A percentile compares a stretch with the other conserved stretches of the same genome.
These are phyloP conservation scores for Coniella lustricola DNA, from an alignment of 2,329 filamentous ascomycete species.

Conservation along the genomic window DNA sequence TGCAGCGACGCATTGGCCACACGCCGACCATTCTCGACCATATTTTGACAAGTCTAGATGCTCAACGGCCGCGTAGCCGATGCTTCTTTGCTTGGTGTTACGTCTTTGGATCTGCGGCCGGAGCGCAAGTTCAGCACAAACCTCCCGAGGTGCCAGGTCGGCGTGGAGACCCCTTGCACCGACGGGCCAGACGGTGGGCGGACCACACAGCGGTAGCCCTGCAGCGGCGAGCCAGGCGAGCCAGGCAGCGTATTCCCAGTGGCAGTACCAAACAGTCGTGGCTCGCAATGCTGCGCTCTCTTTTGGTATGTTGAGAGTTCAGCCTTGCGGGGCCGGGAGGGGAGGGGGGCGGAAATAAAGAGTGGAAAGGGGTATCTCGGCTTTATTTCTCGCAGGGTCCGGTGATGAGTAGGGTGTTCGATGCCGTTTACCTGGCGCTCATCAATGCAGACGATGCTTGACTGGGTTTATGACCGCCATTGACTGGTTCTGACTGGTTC, in stretches of 20 bases:
- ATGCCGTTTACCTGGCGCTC: not conserved
- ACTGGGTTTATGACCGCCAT: no score
- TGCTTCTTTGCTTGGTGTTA: not conserved
- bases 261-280: not conserved
- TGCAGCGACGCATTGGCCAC: no score
- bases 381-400: not conserved
- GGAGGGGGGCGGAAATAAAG: not conserved
- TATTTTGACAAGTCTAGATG: not conserved
- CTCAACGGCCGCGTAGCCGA: no score
- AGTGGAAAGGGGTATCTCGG: not conserved
- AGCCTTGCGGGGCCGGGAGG: not conserved
- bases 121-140: not conserved
- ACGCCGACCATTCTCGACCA: no score
- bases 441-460: not conserved
- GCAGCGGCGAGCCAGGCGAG: not conserved
- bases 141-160: no score
- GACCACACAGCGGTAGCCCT: constrained; percentile 1
- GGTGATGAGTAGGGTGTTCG: not conserved
- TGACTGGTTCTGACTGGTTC: no score
- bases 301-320: not conserved
- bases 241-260: not conserved
- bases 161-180: no score
- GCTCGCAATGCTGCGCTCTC: not conserved
- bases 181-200: not conserved
- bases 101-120: no score